Percentiles rank a stretch among this genome's conserved stretches.
Conservation (phyloP, 495 filamentous ascomycete genomes). For the Aspergillus panamensis region DNA sequence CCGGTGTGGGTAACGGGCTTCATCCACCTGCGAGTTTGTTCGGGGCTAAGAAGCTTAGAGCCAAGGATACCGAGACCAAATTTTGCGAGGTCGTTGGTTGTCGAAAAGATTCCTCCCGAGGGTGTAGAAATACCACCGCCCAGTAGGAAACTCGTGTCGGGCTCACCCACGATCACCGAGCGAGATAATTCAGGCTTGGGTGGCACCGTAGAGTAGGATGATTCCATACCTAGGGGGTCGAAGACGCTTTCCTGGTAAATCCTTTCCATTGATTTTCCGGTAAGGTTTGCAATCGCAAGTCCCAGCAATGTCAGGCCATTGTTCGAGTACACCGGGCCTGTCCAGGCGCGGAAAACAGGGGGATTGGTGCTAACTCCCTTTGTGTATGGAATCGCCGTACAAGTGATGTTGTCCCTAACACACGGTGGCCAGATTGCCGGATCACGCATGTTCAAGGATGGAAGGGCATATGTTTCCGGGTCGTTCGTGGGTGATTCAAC, state of each 20-base stretch:
- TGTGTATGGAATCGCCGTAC: slow-evolving; percentile 9
- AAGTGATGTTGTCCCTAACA: slow-evolving; percentile 4
- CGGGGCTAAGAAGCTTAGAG: slow-evolving; percentile 40
- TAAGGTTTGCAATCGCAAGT: slow-evolving; percentile 53
- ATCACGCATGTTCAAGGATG: slow-evolving; percentile 29
- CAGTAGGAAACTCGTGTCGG: slow-evolving; percentile 33
- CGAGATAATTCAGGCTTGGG: slow-evolving; percentile 19
- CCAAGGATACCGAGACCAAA: slow-evolving; percentile 48
- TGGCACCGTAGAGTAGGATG: slow-evolving; percentile 38
- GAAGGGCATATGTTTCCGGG: slow-evolving; percentile 30
- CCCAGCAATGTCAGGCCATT: slow-evolving; percentile 51
- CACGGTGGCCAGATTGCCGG: slow-evolving; percentile 22
- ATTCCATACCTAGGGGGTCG: slow-evolving; percentile 41
- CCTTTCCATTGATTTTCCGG: slow-evolving; percentile 39
- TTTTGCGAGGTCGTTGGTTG: slow-evolving; percentile 26
- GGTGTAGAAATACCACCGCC: slow-evolving; percentile 23
- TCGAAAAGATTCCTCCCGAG: slow-evolving; percentile 36
- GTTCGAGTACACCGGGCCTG: slow-evolving; percentile 56
- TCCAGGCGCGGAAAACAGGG: slow-evolving; percentile 46
- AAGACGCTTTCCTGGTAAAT: slow-evolving; percentile 46
- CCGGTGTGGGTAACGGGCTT: slow-evolving; percentile 50
- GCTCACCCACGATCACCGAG: slow-evolving; percentile 23
- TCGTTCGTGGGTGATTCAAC: slow-evolving; percentile 4
- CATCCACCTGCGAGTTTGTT: slow-evolving; percentile 40
- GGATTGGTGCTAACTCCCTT: slow-evolving; percentile 22